These are phyloP conservation scores for Xerocomellus chrysenteron DNA, from an alignment of 768 basidiomycete genomes.

Conservation along the genomic window DNA sequence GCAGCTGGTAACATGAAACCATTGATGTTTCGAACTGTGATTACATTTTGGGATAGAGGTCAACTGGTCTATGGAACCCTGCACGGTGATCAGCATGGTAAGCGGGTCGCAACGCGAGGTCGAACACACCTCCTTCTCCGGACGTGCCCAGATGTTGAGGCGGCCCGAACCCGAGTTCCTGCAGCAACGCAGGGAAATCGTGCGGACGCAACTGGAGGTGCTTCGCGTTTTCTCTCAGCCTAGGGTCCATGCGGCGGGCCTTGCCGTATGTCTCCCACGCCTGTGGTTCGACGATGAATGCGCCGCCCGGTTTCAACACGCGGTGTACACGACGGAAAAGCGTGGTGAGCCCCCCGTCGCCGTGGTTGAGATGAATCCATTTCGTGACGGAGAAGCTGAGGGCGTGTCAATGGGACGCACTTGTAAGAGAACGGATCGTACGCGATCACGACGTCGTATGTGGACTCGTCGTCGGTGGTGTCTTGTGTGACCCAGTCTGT, in stretches of 20 bases:
- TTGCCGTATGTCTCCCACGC: constrained; percentile 83
- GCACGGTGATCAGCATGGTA: background rate
- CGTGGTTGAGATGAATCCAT: constrained; percentile 87
- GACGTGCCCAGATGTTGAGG: constrained; percentile 48
- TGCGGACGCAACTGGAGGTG: constrained; percentile 58
- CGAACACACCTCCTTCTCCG: constrained; percentile 62
- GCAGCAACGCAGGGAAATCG: constrained; percentile 56
- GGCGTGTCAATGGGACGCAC: background rate
- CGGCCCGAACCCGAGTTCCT: constrained; percentile 59
- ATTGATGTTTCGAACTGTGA: no score
- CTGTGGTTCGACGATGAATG: constrained; percentile 81
- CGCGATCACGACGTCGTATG: constrained; percentile 82
- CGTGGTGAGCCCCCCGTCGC: constrained; percentile 64
- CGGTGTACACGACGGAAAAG: constrained; percentile 67
- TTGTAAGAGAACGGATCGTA: constrained; percentile 34
- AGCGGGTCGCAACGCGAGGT: no score
- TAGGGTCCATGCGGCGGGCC: constrained; percentile 66
- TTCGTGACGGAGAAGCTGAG: constrained; percentile 73
- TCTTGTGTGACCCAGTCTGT: constrained; percentile 69
- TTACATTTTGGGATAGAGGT: constrained; percentile 53
- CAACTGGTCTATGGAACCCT: constrained; percentile 44
- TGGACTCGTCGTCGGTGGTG: constrained; percentile 52
- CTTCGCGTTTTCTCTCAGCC: constrained; percentile 59
- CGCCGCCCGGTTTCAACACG: constrained; percentile 60
- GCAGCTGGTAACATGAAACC: constrained; percentile 12